Evolutionary conservation across 129 eudicot genomes (phyloP).

Genomic region (Tagetes erecta): DNA sequence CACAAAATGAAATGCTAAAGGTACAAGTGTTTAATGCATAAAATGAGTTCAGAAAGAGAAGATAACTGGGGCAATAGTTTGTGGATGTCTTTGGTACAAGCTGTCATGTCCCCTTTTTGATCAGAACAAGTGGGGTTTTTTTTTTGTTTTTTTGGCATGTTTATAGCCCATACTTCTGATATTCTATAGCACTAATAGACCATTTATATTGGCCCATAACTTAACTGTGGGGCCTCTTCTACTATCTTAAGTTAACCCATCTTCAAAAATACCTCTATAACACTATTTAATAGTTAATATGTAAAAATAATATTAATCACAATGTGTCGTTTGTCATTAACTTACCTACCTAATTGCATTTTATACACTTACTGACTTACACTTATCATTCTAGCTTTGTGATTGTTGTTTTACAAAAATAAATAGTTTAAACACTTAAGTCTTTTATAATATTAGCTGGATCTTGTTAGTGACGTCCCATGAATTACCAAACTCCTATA

Average conservation of each 20-base stretch:
- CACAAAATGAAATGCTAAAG: neutral
- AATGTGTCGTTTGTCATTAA: too few relatives aligned
- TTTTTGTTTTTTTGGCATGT: slow-evolving; percentile 37
- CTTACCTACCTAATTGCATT: slow-evolving; percentile 7
- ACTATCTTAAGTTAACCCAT: slow-evolving; percentile 34
- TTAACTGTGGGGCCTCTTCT: slow-evolving; percentile 32
- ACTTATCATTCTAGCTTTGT: neutral
- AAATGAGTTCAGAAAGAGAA: neutral
- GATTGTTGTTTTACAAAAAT: neutral
- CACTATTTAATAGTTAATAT: too few relatives aligned
- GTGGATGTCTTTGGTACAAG: slow-evolving; percentile 33
- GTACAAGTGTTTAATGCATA: slow-evolving; percentile 15
- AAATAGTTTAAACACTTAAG: too few relatives aligned
- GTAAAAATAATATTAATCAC: too few relatives aligned
- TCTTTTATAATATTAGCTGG: too few relatives aligned
- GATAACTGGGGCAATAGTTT: slow-evolving; percentile 10
- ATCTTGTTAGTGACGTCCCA: too few relatives aligned
- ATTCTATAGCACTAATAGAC: slow-evolving; percentile 24
- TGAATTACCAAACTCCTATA: too few relatives aligned
- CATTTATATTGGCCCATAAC: slow-evolving; percentile 27
- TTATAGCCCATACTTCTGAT: slow-evolving; percentile 31
- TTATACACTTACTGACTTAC: neutral
- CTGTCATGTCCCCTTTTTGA: slow-evolving; percentile 33
- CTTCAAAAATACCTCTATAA: slow-evolving; percentile 3
- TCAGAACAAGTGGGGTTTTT: slow-evolving; percentile 34